Conservation (phyloP, 2,329 filamentous ascomycete species). For the Pseudocercospora vitis region DNA sequence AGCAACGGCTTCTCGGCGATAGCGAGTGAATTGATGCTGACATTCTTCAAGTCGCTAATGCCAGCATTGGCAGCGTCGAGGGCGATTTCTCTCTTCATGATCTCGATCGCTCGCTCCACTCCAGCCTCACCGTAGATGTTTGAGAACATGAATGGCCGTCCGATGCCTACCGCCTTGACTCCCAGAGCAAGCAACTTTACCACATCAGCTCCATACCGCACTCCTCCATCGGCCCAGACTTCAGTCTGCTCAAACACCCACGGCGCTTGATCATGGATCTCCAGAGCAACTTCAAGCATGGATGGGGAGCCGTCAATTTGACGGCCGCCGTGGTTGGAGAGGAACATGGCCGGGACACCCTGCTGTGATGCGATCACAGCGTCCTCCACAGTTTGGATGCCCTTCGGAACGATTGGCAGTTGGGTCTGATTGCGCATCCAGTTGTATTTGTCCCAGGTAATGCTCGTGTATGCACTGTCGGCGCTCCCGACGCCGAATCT, state of each 20-base stretch:
- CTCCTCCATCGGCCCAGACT: conserved; percentile 43
- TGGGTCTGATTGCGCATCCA: conserved; percentile 40
- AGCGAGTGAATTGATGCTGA: conserved; percentile 9
- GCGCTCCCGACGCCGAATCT: conserved; percentile 59
- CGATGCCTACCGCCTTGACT: conserved; percentile 47
- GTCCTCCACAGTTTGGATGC: conserved; percentile 44
- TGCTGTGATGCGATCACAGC: conserved; percentile 42
- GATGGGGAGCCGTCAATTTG: conserved; percentile 58
- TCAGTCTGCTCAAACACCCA: conserved; percentile 42
- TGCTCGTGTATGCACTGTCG: conserved; percentile 58
- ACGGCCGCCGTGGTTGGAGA: conserved; percentile 56
- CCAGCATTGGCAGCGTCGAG: conserved; percentile 27
- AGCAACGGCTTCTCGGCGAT: background rate
- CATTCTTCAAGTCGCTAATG: conserved; percentile 22
- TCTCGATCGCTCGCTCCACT: conserved; percentile 51
- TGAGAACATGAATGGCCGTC: conserved; percentile 54
- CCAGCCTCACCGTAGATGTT: conserved; percentile 61
- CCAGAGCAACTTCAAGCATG: conserved; percentile 72
- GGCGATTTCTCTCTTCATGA: conserved; percentile 53
- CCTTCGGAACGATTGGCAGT: conserved; percentile 44
- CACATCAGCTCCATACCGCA: conserved; percentile 42
- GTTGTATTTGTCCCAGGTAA: conserved; percentile 69
- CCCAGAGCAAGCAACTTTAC: conserved; percentile 44
- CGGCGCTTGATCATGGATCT: conserved; percentile 61
- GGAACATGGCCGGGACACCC: conserved; percentile 51